Evolutionary conservation across 2,329 filamentous ascomycete genomes (phyloP).

Genomic region (Neofusicoccum ribis): DNA sequence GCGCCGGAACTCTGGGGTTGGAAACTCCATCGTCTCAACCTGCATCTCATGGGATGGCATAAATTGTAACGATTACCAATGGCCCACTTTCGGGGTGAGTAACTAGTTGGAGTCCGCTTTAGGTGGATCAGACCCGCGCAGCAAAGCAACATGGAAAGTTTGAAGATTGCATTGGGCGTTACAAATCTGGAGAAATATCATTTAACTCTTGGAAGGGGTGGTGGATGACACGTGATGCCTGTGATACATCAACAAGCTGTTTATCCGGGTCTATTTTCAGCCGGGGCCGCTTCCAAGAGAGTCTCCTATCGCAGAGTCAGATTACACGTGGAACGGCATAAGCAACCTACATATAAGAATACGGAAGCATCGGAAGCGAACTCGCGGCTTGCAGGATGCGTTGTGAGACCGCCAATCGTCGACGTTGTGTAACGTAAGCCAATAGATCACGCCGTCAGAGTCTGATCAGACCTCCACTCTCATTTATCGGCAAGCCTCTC

Average conservation of each 20-base stretch:
- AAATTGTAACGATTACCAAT: too few relatives aligned
- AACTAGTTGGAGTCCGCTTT: too few relatives aligned
- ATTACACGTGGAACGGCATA: background rate
- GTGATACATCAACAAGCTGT: background rate
- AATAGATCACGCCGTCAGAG: background rate
- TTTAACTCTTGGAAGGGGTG: too few relatives aligned
- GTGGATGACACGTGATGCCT: too few relatives aligned
- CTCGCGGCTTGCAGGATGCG: too few relatives aligned
- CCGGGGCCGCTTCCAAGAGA: background rate
- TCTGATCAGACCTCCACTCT: background rate
- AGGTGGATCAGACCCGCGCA: too few relatives aligned
- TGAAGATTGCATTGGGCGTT: background rate
- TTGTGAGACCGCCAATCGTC: background rate
- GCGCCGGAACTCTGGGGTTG: too few relatives aligned
- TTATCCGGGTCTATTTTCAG: background rate
- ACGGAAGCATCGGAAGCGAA: background rate
- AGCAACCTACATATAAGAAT: background rate
- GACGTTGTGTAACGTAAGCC: background rate
- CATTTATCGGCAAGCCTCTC: background rate
- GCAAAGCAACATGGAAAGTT: too few relatives aligned
- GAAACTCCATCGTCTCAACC: too few relatives aligned
- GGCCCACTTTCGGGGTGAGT: too few relatives aligned
- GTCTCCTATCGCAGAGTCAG: background rate
- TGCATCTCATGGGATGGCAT: too few relatives aligned
- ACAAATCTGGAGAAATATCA: too few relatives aligned